phyloP scores from a whole-genome alignment of 371 early-diverging fungal species.

The Mortierella sp. region DNA sequence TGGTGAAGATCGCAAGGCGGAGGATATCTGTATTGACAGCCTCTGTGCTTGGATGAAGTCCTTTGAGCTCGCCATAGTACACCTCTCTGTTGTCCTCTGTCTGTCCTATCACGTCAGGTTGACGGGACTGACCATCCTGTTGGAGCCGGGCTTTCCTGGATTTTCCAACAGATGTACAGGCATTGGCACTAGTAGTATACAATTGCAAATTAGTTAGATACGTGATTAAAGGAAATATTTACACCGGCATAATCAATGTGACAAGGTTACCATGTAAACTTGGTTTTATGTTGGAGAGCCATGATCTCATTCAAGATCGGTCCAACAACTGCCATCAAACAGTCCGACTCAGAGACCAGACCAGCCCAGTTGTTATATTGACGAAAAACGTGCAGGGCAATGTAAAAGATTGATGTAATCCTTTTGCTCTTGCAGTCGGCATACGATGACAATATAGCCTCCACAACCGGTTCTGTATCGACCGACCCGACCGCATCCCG shows the following conservation, averaged over 20 bases:
- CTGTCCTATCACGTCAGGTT: slow-evolving; percentile 15
- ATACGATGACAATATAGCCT: background rate
- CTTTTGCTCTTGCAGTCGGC: slow-evolving; percentile 14
- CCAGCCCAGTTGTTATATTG: slow-evolving; percentile 15
- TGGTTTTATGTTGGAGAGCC: slow-evolving; percentile 27
- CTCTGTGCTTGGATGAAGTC: background rate
- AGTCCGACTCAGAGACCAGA: slow-evolving; percentile 25
- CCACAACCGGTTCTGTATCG: too few species aligned
- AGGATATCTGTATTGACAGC: background rate
- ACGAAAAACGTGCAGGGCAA: slow-evolving; percentile 9
- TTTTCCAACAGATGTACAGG: slow-evolving; percentile 15
- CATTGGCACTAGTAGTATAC: slow-evolving; percentile 9
- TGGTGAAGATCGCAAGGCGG: slow-evolving; percentile 16
- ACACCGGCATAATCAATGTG: too few species aligned
- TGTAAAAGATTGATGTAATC: slow-evolving; percentile 12
- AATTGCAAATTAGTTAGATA: background rate
- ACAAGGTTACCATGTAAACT: slow-evolving; percentile 22
- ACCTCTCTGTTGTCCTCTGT: slow-evolving; percentile 1
- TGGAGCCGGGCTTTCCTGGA: slow-evolving; percentile 7
- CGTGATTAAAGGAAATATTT: too few species aligned
- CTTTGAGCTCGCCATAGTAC: slow-evolving; percentile 18
- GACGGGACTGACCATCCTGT: slow-evolving; percentile 16
- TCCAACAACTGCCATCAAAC: slow-evolving; percentile 27
- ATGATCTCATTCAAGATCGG: slow-evolving; percentile 31
- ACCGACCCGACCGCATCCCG: background rate